Evolutionary conservation across 345 rosid genomes (phyloP).

Genomic region (Eucalyptus coolabah): DNA sequence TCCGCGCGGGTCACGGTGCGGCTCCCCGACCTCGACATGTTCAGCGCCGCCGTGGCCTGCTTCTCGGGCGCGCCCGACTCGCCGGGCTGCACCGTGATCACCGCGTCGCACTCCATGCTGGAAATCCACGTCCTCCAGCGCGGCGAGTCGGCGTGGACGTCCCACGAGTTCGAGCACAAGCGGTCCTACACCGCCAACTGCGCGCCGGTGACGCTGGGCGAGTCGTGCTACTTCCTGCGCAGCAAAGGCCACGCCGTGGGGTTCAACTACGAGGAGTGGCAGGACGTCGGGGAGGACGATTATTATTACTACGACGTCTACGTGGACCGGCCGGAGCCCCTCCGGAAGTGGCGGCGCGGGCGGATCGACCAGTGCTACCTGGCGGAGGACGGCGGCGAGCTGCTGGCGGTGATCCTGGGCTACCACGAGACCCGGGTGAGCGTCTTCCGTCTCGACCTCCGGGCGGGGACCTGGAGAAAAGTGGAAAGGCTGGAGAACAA

Average conservation of each 20-base stretch:
- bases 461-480: neutral
- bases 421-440: neutral
- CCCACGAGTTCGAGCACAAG: neutral
- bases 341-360: neutral
- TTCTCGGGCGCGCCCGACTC: neutral
- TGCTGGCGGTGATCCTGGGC: neutral
- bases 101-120: neutral
- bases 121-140: neutral
- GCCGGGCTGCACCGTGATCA: neutral
- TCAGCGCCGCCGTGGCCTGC: neutral
- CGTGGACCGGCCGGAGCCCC: neutral
- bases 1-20: neutral
- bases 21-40: neutral
- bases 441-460: neutral
- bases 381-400: neutral
- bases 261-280: neutral
- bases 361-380: neutral
- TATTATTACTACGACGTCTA: neutral
- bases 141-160: neutral
- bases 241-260: neutral
- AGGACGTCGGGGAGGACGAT: neutral
- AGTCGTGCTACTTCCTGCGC: neutral
- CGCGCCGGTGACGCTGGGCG: neutral
- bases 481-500: neutral
- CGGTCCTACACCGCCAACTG: neutral